Percentiles rank a stretch among this genome's conserved stretches.
These are phyloP conservation scores for Neofusicoccum kwambonambiense DNA, from an alignment of 2,329 filamentous ascomycete genomes.

Conservation along the genomic window DNA sequence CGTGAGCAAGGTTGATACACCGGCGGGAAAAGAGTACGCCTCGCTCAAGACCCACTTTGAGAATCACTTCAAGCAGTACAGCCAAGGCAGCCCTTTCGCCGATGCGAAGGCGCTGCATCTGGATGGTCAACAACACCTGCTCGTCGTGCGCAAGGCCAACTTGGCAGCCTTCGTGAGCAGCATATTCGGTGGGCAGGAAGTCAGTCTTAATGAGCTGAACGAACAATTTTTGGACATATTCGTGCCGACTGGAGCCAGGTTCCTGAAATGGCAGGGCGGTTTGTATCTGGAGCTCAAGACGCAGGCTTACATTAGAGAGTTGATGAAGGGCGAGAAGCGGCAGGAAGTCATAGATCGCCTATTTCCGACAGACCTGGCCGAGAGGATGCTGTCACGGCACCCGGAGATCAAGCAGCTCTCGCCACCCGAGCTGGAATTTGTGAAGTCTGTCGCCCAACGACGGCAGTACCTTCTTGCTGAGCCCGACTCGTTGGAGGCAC, in stretches of 20 bases:
- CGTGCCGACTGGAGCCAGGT: conserved; percentile 56
- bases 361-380: conserved; percentile 58
- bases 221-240: conserved; percentile 64
- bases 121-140: conserved; percentile 39
- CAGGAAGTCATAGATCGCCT: conserved; percentile 58
- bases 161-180: conserved; percentile 64
- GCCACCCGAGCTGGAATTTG: conserved; percentile 59
- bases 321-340: conserved; percentile 50
- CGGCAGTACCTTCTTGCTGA: conserved; percentile 54
- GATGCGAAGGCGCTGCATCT: conserved; percentile 57
- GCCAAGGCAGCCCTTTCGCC: conserved; percentile 55
- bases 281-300: conserved; percentile 66
- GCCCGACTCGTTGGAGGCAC: conserved; percentile 39
- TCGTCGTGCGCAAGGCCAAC: conserved; percentile 59
- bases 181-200: conserved; percentile 63
- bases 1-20: conserved; percentile 55
- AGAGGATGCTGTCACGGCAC: conserved; percentile 54
- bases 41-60: conserved; percentile 63
- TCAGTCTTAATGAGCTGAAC: conserved; percentile 63
- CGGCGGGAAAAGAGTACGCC: conserved; percentile 60
- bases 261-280: conserved; percentile 60
- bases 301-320: conserved; percentile 57
- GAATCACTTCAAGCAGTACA: conserved; percentile 60
- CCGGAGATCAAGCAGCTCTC: conserved; percentile 54
- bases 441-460: conserved; percentile 30